Evolutionary conservation across 257 asterid species (phyloP), one percentile per base, ranked within the genome.

Genomic region (Cynanchum wilfordii): DNA sequence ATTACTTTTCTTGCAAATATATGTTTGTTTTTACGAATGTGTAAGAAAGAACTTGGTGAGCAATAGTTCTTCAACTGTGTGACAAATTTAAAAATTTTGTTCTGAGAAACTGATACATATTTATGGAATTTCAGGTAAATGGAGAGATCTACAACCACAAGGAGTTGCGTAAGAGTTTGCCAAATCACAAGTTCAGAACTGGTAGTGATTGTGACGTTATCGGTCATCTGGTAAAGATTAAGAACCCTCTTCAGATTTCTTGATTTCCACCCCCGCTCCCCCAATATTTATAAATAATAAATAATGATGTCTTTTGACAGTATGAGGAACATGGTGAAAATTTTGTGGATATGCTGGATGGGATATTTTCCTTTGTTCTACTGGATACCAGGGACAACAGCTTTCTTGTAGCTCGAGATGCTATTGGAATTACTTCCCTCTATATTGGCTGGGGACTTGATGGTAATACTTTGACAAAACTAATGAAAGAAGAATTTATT

Each of bases 61-160:
- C 50, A 45, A 45, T 50, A 60, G 44, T 15, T 25, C 19, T 51
- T 1, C 3, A 33, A 33, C 38, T 33, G 4, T 30, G 33, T 33
- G 38, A 51, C 9, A 0, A 52, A 3, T 52, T 19, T 66, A 45
- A 13, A 65, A 3, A 29, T 71, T 60, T 56, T 8, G 10, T 56
- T 15, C 56, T 42, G 0, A 3, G 24, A 66, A 66, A 58, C 24
- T n/a, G 49, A 47, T 30, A 12, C n/a, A n/a, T 10, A 10, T 73
- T 68, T 68, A 7, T 49, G 0, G 29, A 75, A 62, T 67, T 75
- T 72, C 79, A 93, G 99, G 99, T 95, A 1, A 95, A 95, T 78
- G 99, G 99, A 65, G 99, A 95, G 77, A 95, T 95, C 71, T 95
- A 95, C 85, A 95, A 95, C 86, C 99, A 95, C 15, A 96, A 92